These are phyloP conservation scores for Rosellinia necatrix DNA, from an alignment of 2,329 filamentous ascomycete genomes.

Conservation along the genomic window DNA sequence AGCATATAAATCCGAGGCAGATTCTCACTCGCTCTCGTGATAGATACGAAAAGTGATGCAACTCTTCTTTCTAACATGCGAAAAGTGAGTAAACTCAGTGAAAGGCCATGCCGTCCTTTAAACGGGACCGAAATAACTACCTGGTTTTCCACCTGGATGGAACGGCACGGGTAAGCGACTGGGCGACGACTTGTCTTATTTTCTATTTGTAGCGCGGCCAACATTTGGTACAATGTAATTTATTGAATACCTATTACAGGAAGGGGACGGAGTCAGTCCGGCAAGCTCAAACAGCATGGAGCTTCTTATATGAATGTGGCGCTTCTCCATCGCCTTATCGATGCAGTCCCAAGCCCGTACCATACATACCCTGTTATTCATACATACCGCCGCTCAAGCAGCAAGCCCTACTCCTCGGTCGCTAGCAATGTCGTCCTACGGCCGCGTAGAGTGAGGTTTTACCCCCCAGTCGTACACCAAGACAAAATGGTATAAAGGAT, in stretches of 20 bases:
- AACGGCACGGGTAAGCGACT: background rate
- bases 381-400: background rate
- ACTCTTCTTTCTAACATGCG: no score
- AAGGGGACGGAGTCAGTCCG: background rate
- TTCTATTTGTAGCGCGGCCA: background rate
- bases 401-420: background rate
- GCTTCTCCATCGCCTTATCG: background rate
- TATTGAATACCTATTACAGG: background rate
- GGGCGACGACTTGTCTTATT: background rate
- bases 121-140: no score
- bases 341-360: conserved; percentile 15
- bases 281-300: background rate
- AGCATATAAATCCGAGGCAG: no score
- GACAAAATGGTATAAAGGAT: conserved; percentile 5
- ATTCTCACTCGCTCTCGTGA: no score
- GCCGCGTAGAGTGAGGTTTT: background rate
- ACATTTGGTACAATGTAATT: background rate
- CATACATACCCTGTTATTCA: background rate
- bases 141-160: background rate
- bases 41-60: no score
- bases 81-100: no score
- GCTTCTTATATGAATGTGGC: background rate
- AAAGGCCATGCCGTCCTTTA: no score
- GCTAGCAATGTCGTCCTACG: conserved; percentile 11
- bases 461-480: background rate